Evolutionary conservation across 805 yeast genomes (phyloP), one percentile per base, ranked within the genome.

Genomic region (Komagataella pastoris): DNA sequence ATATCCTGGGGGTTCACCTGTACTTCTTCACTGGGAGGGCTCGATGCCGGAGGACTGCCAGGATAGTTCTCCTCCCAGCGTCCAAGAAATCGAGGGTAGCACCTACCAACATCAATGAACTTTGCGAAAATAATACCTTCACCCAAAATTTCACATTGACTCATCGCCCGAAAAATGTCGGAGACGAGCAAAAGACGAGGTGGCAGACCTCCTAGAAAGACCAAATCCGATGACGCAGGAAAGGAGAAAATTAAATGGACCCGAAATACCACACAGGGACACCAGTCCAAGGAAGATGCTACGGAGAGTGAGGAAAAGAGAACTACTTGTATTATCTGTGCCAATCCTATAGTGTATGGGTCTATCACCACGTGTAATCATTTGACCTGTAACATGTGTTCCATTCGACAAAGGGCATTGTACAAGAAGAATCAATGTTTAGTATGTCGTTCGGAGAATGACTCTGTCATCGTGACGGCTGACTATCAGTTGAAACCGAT

Each of bases 321-420:
- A 10, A 30, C 40, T 14, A 30, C 40, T 14, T 30, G 40, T 30
- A 67, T 89, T 19, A 86, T 93, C 53, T 93, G 99, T 69, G 93
- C 97, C 0, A 84, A 86, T 48, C 69, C 70, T 30, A 72, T 88
- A 24, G 57, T 58, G n/a, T 76, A 73, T 57, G 80, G 81, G 2
- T 88, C 95, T 0, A 60, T 85, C 7, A 77, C 93, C 1, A 86
- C 88, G 0, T 93, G 99, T 66, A 81, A 83, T 59, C 98, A 93
- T 63, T 75, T 72, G 40, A 80, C 89, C 0, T 93, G 99, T 65
- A 87, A 88, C 61, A 68, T 64, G 47, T 93, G 99, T 70, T 72
- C 88, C 0, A 77, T 91, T 56, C 75, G 97, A 56, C 89, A 88
- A 60, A 72, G 97, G 47, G 90, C 89, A 0, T 68, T 91, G 14